Evolutionary conservation across 2,329 filamentous ascomycete genomes (phyloP), one percentile per base, ranked within the genome.

Genomic region (Diaporthe nobilis): DNA sequence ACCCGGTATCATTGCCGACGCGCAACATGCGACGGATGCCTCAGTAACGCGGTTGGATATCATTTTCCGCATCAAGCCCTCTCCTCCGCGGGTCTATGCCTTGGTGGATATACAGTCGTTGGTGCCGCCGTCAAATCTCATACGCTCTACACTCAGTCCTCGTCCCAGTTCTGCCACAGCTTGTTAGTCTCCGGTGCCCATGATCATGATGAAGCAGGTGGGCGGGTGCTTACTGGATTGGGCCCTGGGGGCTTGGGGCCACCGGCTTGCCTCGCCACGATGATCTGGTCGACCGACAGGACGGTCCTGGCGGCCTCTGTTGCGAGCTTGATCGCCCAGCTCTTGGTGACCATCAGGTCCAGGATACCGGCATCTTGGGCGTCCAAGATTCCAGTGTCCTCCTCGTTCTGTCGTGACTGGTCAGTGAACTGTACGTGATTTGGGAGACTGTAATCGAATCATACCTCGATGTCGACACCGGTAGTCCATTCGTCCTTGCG

Each of bases 261-360:
- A 82, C 97, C 97, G 65, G 97, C 97, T 87, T 98, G 97, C 87
- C 96, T 92, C 78, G 97, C 96, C 75, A 99, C 97, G 83, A 99
- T 99, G 83, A 99, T 99, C 87, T 99, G 97, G 86, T 99, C 97
- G 53, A 99, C 97, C 65, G 95, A 98, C 78, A 99, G 88, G 42
- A 99, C 94, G 65, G 97, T 99, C 81, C 97, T 91, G 72, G 95
- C 96, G 55, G 97, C 94, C 86, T 99, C 97, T 34, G 96, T 98
- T 51, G 97, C 97, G 78, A 99, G 90, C 87, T 97, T 97, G 85
- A 99, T 98, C 63, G 97, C 97, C 96, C 96, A 98, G 82, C 92
- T 93, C 90, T 99, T 99, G 79, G 94, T 92, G 77, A 96, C 92
- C 86, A 98, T 90, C 58, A 99, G 90, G 83, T 99, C 97, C 73